These are phyloP conservation scores for Sporothrix luriei DNA, from an alignment of 2,329 filamentous ascomycete species.

Conservation along the genomic window DNA sequence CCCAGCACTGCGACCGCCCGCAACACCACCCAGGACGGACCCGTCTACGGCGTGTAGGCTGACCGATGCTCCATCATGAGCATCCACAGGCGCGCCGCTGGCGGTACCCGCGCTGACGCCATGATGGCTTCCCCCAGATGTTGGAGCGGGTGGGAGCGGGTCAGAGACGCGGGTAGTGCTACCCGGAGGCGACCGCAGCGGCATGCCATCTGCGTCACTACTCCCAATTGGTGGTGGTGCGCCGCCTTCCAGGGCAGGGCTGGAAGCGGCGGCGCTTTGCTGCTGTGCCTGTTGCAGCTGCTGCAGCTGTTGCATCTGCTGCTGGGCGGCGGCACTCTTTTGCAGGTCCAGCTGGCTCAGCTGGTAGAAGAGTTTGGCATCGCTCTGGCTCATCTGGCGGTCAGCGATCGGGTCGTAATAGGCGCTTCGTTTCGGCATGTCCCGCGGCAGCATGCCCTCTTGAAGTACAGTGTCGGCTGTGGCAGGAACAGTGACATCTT, in stretches of 20 bases:
- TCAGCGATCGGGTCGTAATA: conserved; percentile 94
- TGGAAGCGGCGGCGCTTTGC: conserved; percentile 47
- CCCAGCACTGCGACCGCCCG: conserved; percentile 32
- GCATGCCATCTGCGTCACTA: neutral
- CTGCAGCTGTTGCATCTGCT: conserved; percentile 35
- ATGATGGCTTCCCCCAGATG: neutral
- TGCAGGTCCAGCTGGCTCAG: conserved; percentile 69
- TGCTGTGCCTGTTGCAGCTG: conserved; percentile 35
- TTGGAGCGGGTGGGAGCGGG: neutral
- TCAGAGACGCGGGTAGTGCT: conserved; percentile 27
- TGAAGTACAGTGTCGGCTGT: conserved; percentile 42
- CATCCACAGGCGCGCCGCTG: neutral
- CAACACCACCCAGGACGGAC: conserved; percentile 33
- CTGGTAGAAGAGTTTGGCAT: conserved; percentile 96
- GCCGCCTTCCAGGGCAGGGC: conserved; percentile 47
- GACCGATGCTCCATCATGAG: conserved; percentile 28
- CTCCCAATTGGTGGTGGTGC: neutral
- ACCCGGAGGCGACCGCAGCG: conserved; percentile 32
- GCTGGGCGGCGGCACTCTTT: conserved; percentile 45
- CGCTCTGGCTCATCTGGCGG: conserved; percentile 89
- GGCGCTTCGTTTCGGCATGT: conserved; percentile 71
- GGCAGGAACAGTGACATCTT: conserved; percentile 37
- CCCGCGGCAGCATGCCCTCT: conserved; percentile 63
- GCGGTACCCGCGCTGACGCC: conserved; percentile 4
- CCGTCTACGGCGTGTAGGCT: conserved; percentile 29